Evolutionary conservation across 2,329 filamentous ascomycete species (phyloP), one percentile per base, ranked within the genome.

Genomic region (Orbilia ellipsospora): DNA sequence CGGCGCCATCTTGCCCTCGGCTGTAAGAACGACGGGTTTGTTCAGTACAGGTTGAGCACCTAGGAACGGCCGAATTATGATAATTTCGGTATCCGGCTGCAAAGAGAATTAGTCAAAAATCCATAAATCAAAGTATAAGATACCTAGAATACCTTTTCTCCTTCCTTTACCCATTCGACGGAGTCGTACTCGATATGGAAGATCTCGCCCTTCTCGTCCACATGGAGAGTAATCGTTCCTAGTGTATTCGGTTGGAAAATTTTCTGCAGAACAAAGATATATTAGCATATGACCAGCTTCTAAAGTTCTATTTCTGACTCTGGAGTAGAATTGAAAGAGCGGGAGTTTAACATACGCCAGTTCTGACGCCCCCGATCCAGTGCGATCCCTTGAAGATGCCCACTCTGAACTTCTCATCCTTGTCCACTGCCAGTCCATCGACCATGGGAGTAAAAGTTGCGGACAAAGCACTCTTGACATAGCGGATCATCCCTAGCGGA

Each of bases 31-130:
- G 44, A 91, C 84, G 1, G 89, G 89, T 82, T 87, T 87, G 79
- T 90, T 90, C 79, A 91, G 82, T 78, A 85, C 85, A 1, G 88
- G 88, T 80, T 86, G 84, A 80, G 85, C 85, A 1, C 88, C 89
- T 67, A 81, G 82, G 54, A 79, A 81, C 50, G 85, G 83, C 23
- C 83, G 82, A 52, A 86, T 79, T 56, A 90, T 82, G 62, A 85
- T 81, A 6, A 86, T 87, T 83, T 88, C 85, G 52, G 89, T 88
- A 26, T 73, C 68, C 15, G 64, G 62, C 68, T 73, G 4, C 4
- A 36, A 40, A 7, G 40, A 31, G n/a, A 56, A 13, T 28, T 5
- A 51, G 64, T 64, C 15, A 50, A 4, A 26, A 54, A 16, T 20
- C 15, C 8, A 18, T 15, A 1, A 42, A 42, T 3, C 26, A 6